A percentile compares a stretch with the other conserved stretches of the same genome.
These are phyloP conservation scores for Priceomyces medius DNA, from an alignment of 805 yeast genomes.

Conservation along the genomic window DNA sequence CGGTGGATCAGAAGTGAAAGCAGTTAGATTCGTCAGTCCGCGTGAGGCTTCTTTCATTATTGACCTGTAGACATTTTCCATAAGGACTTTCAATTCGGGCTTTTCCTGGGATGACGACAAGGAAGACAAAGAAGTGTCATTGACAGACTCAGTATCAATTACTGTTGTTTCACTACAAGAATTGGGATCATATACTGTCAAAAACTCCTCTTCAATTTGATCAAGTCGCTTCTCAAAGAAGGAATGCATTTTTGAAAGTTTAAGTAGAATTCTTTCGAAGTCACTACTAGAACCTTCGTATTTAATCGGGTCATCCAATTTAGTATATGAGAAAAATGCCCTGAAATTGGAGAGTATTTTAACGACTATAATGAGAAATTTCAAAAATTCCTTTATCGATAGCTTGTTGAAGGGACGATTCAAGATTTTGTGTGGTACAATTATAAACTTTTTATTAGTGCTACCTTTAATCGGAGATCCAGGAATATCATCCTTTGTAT, in stretches of 20 bases:
- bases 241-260: slow-evolving; percentile 8
- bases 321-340: slow-evolving; percentile 17
- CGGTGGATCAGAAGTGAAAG: slow-evolving; percentile 2
- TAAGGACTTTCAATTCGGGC: slow-evolving; percentile 23
- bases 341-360: slow-evolving; percentile 38
- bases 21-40: slow-evolving; percentile 1
- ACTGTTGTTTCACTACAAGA: not conserved
- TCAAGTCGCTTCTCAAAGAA: slow-evolving; percentile 3
- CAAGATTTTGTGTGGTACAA: slow-evolving; percentile 43
- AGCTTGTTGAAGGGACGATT: slow-evolving; percentile 40
- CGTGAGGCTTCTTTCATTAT: slow-evolving; percentile 16
- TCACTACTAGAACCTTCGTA: slow-evolving; percentile 13
- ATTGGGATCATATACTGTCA: not conserved
- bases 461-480: slow-evolving; percentile 3
- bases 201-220: not conserved
- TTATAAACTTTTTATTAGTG: slow-evolving; percentile 24
- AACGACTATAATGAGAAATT: slow-evolving; percentile 35
- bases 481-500: slow-evolving; percentile 3
- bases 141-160: not conserved
- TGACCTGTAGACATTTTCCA: slow-evolving; percentile 31
- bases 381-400: slow-evolving; percentile 35
- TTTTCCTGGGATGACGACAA: slow-evolving; percentile 1
- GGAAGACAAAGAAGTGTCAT: not conserved
- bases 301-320: slow-evolving; percentile 9
- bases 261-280: slow-evolving; percentile 10